Evolutionary conservation across 2,329 filamentous ascomycete genomes (phyloP), one percentile per base, ranked within the genome.

Genomic region (Trichoderma asperellum): DNA sequence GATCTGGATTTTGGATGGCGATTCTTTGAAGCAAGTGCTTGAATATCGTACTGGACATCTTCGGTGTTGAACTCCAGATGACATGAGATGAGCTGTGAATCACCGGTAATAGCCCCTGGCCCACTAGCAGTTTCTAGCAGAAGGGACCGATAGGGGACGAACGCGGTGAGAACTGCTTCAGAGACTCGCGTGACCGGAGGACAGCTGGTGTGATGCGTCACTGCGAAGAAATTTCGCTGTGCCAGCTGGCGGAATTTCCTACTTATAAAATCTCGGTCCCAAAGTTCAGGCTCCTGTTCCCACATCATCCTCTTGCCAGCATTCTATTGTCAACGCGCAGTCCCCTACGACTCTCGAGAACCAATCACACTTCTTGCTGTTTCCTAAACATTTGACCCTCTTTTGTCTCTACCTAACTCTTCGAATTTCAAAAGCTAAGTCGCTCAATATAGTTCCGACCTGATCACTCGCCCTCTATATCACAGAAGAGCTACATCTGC

Each of bases 401-500:
- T 32, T 47, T 40, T 37, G 16, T 21, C 5, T 18, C 16, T 61
- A 34, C 3, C 5, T 1, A 55, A 8, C 18, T 12, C 21, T 10
- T 21, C 0, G 16, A 27, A 2, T 12, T n/a, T 21, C 27, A 16
- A 40, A 58, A 52, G 55, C 64, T 59, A 27, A 67, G 32, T 5
- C 10, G 40, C 24, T 14, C 16, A 10, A 59, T 24, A 8, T 29
- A 67, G 64, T 21, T 34, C 32, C n/a, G 52, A 67, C 5, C 52
- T 24, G 21, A 37, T 27, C 4, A 16, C 40, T 3, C 37, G 53
- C 35, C 55, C 40, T 10, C 49, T 52, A 18, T 52, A 49, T 43
- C 85, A 87, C 74, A 86, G 85, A 73, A 78, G 85, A 69, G 81
- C 84, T 3, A 80, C 81, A 21, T 87, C 85, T 10, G 85, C 84